Percentiles rank a stretch among this genome's conserved stretches.
Evolutionary conservation across 352 stramenopile species (phyloP).

Genomic region (Peronospora tabacina): DNA sequence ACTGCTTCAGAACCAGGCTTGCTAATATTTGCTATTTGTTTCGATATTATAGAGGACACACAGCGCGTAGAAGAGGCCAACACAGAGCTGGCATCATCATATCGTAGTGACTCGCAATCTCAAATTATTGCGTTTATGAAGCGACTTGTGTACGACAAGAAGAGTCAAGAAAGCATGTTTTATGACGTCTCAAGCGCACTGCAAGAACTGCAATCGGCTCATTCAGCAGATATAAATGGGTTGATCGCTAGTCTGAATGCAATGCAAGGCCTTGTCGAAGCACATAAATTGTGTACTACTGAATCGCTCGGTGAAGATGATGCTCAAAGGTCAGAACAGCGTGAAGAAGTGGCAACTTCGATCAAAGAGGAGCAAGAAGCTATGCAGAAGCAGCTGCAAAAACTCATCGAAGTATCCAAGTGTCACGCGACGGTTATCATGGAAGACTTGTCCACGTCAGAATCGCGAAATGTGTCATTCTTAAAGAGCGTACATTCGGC

Average conservation of each 20-base stretch:
- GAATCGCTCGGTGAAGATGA: slow-evolving; percentile 18
- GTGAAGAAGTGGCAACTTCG: slow-evolving; percentile 20
- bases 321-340: slow-evolving; percentile 12
- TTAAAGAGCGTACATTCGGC: slow-evolving; percentile 28
- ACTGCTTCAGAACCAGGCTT: background rate
- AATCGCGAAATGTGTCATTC: slow-evolving; percentile 24
- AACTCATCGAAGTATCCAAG: slow-evolving; percentile 29
- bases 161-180: slow-evolving; percentile 40
- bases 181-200: slow-evolving; percentile 37
- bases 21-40: background rate
- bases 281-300: slow-evolving; percentile 16
- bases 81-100: slow-evolving; percentile 35
- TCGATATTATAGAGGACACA: slow-evolving; percentile 32
- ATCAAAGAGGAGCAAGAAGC: slow-evolving; percentile 23
- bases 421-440: slow-evolving; percentile 26
- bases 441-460: slow-evolving; percentile 26
- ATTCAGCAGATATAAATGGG: slow-evolving; percentile 38
- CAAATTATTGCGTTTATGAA: slow-evolving; percentile 45
- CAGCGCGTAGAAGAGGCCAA: slow-evolving; percentile 42
- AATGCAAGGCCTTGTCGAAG: slow-evolving; percentile 30
- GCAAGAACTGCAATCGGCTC: slow-evolving; percentile 36
- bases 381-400: slow-evolving; percentile 31
- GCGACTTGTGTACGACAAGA: slow-evolving; percentile 41
- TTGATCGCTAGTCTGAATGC: slow-evolving; percentile 30
- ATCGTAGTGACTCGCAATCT: slow-evolving; percentile 33